Evolutionary conservation across 352 stramenopile genomes (phyloP).

Genomic region (Pythium rishiriense): DNA sequence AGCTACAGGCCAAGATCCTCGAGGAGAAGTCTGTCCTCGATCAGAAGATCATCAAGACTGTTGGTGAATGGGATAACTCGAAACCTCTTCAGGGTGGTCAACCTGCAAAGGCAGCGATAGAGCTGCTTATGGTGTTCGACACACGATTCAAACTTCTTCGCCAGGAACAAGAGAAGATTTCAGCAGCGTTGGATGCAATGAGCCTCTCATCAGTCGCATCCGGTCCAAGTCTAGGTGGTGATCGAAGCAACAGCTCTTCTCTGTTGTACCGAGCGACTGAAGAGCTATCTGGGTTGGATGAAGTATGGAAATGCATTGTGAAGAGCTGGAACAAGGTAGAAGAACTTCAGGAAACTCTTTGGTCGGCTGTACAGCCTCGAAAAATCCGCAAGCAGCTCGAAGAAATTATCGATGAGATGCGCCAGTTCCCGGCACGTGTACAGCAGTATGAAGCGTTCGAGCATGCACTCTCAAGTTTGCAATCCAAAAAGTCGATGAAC

Average conservation of each 20-base stretch:
- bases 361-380: constrained; percentile 92
- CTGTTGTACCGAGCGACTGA: constrained; percentile 79
- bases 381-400: constrained; percentile 97
- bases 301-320: constrained; percentile 97
- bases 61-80: constrained; percentile 76
- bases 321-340: constrained; percentile 89
- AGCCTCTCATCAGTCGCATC: constrained; percentile 74
- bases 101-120: constrained; percentile 68
- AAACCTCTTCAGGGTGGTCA: constrained; percentile 81
- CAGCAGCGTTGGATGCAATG: constrained; percentile 95
- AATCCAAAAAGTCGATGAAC: constrained; percentile 93
- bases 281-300: constrained; percentile 95
- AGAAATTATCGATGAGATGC: constrained; percentile 96
- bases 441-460: constrained; percentile 99
- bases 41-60: constrained; percentile 74
- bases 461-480: constrained; percentile 92
- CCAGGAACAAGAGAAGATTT: constrained; percentile 95
- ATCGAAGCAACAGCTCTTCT: constrained; percentile 66
- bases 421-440: constrained; percentile 94
- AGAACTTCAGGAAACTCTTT: constrained; percentile 93
- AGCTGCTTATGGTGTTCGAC: constrained; percentile 84
- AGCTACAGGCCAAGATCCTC: constrained; percentile 97
- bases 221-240: constrained; percentile 66
- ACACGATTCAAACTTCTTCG: constrained; percentile 81
- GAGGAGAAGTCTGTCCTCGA: constrained; percentile 93